phyloP scores from a whole-genome alignment of 2,329 filamentous ascomycete genomes.

The Colletotrichum lindemuthianum region DNA sequence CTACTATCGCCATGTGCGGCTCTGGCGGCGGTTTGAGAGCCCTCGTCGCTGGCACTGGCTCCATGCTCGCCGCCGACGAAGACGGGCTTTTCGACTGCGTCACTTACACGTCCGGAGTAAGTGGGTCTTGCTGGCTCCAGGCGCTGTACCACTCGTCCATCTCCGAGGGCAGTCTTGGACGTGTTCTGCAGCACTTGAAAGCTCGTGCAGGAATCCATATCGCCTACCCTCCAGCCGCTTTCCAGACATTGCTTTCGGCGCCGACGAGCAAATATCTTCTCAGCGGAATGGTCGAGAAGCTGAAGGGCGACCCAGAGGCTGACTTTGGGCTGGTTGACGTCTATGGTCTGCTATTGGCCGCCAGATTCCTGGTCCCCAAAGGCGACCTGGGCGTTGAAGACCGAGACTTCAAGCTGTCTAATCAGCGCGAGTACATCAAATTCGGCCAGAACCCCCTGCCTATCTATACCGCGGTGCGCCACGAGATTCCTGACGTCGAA shows the following conservation, averaged over 20 bases:
- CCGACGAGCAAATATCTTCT: slow-evolving; percentile 94
- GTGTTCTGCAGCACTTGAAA: slow-evolving; percentile 86
- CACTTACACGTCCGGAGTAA: slow-evolving; percentile 95
- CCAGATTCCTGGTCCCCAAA: slow-evolving; percentile 84
- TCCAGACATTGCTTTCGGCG: slow-evolving; percentile 83
- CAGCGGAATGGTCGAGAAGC: slow-evolving; percentile 88
- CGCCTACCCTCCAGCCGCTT: slow-evolving; percentile 87
- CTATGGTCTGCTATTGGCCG: slow-evolving; percentile 87
- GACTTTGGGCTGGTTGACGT: slow-evolving; percentile 93
- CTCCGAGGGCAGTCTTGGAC: slow-evolving; percentile 71
- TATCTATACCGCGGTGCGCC: slow-evolving; percentile 94
- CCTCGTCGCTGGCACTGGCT: slow-evolving; percentile 89
- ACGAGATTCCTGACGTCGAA: slow-evolving; percentile 84
- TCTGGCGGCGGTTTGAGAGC: slow-evolving; percentile 92
- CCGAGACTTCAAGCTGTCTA: slow-evolving; percentile 89
- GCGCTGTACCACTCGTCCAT: slow-evolving; percentile 86
- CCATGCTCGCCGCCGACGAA: slow-evolving; percentile 83
- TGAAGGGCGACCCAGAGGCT: slow-evolving; percentile 82
- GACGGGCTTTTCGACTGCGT: slow-evolving; percentile 92
- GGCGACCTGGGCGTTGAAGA: slow-evolving; percentile 83
- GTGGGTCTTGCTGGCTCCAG: slow-evolving; percentile 96
- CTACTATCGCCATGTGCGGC: slow-evolving; percentile 91
- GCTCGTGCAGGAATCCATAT: slow-evolving; percentile 87
- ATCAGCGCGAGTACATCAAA: slow-evolving; percentile 80
- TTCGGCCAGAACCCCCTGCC: slow-evolving; percentile 86